A percentile compares a stretch with the other conserved stretches of the same genome.
phyloP scores from a whole-genome alignment of 2,329 filamentous ascomycete genomes.

The Onygenales sp. region DNA sequence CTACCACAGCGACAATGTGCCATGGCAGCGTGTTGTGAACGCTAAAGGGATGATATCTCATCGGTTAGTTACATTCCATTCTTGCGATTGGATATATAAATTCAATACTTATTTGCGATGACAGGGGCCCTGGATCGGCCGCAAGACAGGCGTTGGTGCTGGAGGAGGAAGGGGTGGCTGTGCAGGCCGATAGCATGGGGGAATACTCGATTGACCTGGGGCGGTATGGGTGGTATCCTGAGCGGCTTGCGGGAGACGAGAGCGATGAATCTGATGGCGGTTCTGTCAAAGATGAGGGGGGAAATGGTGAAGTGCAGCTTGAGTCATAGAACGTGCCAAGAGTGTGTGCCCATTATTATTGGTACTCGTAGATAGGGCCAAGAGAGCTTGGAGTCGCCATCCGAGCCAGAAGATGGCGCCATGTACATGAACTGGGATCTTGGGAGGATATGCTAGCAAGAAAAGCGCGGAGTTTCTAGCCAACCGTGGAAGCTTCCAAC shows the following conservation, averaged over 20 bases:
- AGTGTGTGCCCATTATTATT: not conserved
- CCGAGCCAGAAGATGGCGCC: too few species aligned
- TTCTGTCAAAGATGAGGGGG: not conserved
- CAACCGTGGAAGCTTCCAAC: too few species aligned
- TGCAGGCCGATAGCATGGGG: constrained; percentile 33
- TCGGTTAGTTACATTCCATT: constrained; percentile 44
- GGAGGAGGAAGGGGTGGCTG: constrained; percentile 32
- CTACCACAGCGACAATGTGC: constrained; percentile 71
- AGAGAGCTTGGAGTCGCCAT: not conserved
- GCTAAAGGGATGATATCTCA: constrained; percentile 77
- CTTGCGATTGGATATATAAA: not conserved
- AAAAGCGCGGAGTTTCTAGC: too few species aligned
- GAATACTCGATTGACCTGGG: constrained; percentile 35
- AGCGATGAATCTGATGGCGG: constrained; percentile 6
- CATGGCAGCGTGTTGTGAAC: constrained; percentile 92
- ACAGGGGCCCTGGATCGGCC: constrained; percentile 33
- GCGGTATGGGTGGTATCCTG: constrained; percentile 42
- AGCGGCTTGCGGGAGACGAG: constrained; percentile 39
- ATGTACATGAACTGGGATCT: too few species aligned
- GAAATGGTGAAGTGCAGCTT: not conserved
- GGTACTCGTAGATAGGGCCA: not conserved
- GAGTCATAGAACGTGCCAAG: not conserved
- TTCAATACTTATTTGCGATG: not conserved
- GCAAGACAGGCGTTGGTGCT: constrained; percentile 34
- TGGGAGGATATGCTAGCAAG: too few species aligned